Base-by-base conservation (phyloP, 2,329 filamentous ascomycete genomes). In the Arthrinium puccinioides region DNA sequence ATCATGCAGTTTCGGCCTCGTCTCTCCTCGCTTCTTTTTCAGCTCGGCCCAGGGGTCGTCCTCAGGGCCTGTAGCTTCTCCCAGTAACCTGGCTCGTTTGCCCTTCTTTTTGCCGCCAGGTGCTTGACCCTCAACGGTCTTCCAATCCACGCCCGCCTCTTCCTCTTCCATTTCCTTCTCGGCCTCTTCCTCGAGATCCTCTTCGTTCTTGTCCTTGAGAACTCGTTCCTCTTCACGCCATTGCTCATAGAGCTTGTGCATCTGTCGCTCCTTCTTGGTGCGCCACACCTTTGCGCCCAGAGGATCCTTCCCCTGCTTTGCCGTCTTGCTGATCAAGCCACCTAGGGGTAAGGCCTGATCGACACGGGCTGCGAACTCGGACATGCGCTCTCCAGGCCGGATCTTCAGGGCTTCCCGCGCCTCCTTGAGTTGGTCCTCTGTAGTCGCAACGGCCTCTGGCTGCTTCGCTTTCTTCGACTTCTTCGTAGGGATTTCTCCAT, bases 261-360 rank as follows among this genome's bases (percentile, higher is more conserved):
- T 82, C 47, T 83, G 82, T 56, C 79, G 84, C 64, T 96, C 89
- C 53, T 89, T 92, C 58, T 82, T 83, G 6, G 89, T 96, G 36
- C 77, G 72, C 44, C 76, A 73, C 14, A 80, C 72, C 54, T 87
- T 84, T 8, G 82, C 53, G 0, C 84, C 78, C 23, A 75, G 61
- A 6, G 79, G 72, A 42, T 82, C 80, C 46, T 76, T 81, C 36
- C 76, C 79, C 27, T 70, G 65, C 47, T 71, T 78, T 8, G 70
- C 61, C 1, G 70, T 74, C 51, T 81, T 83, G 45, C 70, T 78
- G 39, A 77, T 69, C 8, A 96, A 69, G 0, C 82, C 81, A 7
- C 78, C 67, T 0, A 98, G 64, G 0, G 90, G 90, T 6, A 97
- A 69, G 1, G 86, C 80, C 33, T 86, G 84, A 55, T 97, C 83